Percentiles rank a stretch among this genome's conserved stretches.
Evolutionary conservation across 225 moss, liverwort and hornwort species (phyloP).

Genomic region (Neckera pumila): DNA sequence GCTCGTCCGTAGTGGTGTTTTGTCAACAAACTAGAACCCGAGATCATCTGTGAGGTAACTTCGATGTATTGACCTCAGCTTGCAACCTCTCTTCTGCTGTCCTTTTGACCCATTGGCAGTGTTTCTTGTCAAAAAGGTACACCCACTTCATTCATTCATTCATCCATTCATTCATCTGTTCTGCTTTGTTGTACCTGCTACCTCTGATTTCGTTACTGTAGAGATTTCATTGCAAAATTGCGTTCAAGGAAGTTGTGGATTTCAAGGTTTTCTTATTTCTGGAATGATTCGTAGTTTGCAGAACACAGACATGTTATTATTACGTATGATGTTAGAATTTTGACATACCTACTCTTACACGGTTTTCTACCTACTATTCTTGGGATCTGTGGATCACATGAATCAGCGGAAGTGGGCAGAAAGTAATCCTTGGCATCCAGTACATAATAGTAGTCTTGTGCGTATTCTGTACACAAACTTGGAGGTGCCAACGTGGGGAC

Average conservation of each 20-base stretch:
- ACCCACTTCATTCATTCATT: neutral
- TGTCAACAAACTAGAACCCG: neutral
- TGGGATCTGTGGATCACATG: neutral
- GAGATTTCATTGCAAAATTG: neutral
- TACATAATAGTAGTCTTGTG: neutral
- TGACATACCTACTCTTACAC: neutral
- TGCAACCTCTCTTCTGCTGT: neutral
- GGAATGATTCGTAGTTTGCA: neutral
- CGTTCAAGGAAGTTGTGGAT: neutral
- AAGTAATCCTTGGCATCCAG: neutral
- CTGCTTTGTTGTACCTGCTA: neutral
- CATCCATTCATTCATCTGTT: neutral
- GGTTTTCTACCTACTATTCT: neutral
- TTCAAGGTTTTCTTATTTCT: neutral
- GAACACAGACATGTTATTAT: neutral
- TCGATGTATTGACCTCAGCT: constrained; percentile 9
- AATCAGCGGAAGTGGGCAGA: neutral
- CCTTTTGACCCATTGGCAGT: neutral
- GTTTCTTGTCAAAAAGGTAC: neutral
- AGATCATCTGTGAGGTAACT: constrained; percentile 14
- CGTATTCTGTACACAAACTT: neutral
- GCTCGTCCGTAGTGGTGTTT: constrained; percentile 4
- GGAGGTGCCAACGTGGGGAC: neutral
- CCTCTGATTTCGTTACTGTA: neutral
- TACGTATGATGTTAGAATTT: neutral